phyloP scores from a whole-genome alignment of 2,329 filamentous ascomycete species.

The Fusarium sp. region DNA sequence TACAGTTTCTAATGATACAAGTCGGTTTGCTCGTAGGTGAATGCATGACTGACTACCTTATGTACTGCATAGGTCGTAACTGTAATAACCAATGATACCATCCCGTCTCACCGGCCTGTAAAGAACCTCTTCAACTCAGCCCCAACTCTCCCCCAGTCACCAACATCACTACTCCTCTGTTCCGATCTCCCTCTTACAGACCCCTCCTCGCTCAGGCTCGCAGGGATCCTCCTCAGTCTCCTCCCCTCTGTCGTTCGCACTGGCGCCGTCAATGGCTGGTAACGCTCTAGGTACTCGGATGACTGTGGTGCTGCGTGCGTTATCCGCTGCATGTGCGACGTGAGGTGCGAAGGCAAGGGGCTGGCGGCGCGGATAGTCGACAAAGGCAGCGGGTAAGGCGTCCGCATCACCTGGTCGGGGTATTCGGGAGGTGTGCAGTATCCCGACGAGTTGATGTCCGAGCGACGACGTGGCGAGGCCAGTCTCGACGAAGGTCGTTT shows the following conservation, averaged over 20 bases:
- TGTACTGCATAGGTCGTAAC: not conserved
- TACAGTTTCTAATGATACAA: not conserved
- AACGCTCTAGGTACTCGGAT: constrained; percentile 52
- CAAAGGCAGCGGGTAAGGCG: constrained; percentile 29
- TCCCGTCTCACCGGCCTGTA: constrained; percentile 26
- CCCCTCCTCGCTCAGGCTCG: constrained; percentile 22
- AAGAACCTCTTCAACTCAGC: constrained; percentile 43
- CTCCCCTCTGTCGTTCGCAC: constrained; percentile 11
- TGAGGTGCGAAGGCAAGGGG: constrained; percentile 33
- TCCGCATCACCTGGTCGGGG: constrained; percentile 26
- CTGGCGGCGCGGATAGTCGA: constrained; percentile 21
- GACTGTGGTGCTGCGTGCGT: constrained; percentile 38
- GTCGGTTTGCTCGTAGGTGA: not conserved
- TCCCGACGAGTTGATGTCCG: constrained; percentile 39
- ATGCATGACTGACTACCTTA: not conserved
- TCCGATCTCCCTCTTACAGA: constrained; percentile 2
- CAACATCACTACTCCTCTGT: constrained; percentile 8
- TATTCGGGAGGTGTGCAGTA: constrained; percentile 50
- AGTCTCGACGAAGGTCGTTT: constrained; percentile 53
- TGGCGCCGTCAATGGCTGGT: constrained; percentile 37
- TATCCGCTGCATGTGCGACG: constrained; percentile 26
- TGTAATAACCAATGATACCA: not conserved
- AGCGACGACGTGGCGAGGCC: constrained; percentile 28
- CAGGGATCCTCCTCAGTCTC: constrained; percentile 18
- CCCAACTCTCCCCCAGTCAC: constrained; percentile 38